Percentiles rank a stretch among this genome's conserved stretches.
These are phyloP conservation scores for Colletotrichum tanaceti DNA, from an alignment of 2,329 filamentous ascomycete genomes.

Conservation along the genomic window DNA sequence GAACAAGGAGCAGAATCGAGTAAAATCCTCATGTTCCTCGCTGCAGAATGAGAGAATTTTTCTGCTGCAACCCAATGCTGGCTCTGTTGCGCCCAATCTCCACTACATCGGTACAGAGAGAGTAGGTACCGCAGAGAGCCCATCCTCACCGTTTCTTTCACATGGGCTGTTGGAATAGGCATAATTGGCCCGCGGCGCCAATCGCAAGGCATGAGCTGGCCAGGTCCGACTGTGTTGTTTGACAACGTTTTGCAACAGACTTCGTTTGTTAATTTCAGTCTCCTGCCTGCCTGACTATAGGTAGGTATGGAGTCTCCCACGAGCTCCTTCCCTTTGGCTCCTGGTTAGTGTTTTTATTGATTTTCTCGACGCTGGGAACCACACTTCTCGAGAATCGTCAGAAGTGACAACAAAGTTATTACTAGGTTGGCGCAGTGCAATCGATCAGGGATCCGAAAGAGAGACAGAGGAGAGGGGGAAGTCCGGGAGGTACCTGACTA, in stretches of 20 bases:
- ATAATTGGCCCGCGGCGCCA: constrained; percentile 7
- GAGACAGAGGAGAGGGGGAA: too few relatives aligned
- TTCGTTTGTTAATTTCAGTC: not conserved
- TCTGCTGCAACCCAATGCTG: constrained; percentile 13
- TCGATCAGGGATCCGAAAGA: constrained; percentile 1
- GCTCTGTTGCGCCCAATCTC: constrained; percentile 28
- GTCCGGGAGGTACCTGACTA: too few relatives aligned
- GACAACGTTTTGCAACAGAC: not conserved
- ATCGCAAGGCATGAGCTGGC: not conserved
- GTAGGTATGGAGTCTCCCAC: not conserved
- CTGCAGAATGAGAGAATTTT: not conserved
- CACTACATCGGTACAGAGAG: constrained; percentile 14
- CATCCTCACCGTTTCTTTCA: constrained; percentile 30
- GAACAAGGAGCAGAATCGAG: not conserved
- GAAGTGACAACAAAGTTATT: not conserved
- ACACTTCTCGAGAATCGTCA: not conserved
- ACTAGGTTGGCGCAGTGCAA: too few relatives aligned
- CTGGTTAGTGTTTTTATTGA: not conserved
- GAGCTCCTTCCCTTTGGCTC: constrained; percentile 1
- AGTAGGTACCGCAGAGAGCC: not conserved
- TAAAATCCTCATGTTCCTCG: not conserved
- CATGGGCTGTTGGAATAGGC: constrained; percentile 12
- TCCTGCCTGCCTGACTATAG: not conserved
- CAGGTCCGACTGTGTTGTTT: not conserved
- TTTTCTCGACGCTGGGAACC: not conserved